These are phyloP conservation scores for Leccinum holopus DNA, from an alignment of 1,284 basidiomycete genomes.

Conservation along the genomic window DNA sequence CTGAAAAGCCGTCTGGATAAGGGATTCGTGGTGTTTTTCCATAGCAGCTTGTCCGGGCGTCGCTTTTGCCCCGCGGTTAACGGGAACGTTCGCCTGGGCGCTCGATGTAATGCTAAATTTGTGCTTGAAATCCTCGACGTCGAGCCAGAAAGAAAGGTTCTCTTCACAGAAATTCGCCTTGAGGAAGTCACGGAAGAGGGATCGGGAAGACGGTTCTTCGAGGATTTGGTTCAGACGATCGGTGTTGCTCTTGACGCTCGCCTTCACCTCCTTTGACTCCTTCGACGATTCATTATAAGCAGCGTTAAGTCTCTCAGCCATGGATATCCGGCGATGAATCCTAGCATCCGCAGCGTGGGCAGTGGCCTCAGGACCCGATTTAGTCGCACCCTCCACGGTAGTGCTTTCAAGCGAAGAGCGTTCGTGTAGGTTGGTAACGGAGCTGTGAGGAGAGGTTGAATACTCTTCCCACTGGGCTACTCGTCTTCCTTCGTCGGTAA, in stretches of 20 bases:
- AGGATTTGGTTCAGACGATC: conserved; percentile 91
- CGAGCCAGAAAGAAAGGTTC: conserved; percentile 96
- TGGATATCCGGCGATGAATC: conserved; percentile 75
- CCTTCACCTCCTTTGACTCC: conserved; percentile 53
- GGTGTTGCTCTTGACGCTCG: conserved; percentile 82
- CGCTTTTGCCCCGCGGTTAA: conserved; percentile 42
- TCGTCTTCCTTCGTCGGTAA: conserved; percentile 88
- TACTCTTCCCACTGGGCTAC: conserved; percentile 78
- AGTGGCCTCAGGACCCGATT: conserved; percentile 36
- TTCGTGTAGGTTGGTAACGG: conserved; percentile 57
- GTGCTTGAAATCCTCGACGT: conserved; percentile 95
- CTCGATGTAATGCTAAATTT: conserved; percentile 95
- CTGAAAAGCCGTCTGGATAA: conserved; percentile 92
- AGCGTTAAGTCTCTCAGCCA: conserved; percentile 72
- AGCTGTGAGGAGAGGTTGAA: conserved; percentile 62
- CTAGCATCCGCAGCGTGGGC: conserved; percentile 54
- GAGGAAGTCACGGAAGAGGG: conserved; percentile 92
- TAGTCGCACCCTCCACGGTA: conserved; percentile 44
- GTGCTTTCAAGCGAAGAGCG: conserved; percentile 44
- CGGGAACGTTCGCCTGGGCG: conserved; percentile 65
- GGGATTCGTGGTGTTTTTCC: conserved; percentile 95
- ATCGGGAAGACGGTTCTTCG: conserved; percentile 87
- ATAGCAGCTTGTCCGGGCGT: conserved; percentile 84
- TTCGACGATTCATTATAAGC: conserved; percentile 48
- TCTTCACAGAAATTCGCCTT: conserved; percentile 97